phyloP scores from a whole-genome alignment of 495 filamentous ascomycete genomes.

The Alectoria sarmentosa region DNA sequence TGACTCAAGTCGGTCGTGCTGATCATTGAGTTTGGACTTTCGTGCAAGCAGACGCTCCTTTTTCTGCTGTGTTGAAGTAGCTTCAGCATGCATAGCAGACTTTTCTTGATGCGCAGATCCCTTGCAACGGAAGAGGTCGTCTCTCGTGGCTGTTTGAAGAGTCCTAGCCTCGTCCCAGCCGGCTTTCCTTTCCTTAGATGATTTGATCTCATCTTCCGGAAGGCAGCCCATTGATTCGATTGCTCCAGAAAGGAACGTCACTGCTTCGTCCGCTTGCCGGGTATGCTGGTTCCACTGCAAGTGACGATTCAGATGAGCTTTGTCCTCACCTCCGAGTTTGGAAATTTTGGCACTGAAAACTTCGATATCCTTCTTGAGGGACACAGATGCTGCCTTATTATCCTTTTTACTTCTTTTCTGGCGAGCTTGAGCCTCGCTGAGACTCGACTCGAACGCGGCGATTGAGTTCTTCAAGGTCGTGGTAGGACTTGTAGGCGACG shows the following conservation, averaged over 20 bases:
- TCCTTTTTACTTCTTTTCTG: slow-evolving; percentile 73
- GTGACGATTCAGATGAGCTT: slow-evolving; percentile 71
- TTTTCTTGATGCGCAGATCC: slow-evolving; percentile 56
- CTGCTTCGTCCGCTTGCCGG: slow-evolving; percentile 74
- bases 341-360: slow-evolving; percentile 58
- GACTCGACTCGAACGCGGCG: slow-evolving; percentile 65
- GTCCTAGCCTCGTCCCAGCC: slow-evolving; percentile 58
- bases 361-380: slow-evolving; percentile 73
- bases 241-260: slow-evolving; percentile 51
- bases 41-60: slow-evolving; percentile 71
- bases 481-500: slow-evolving; percentile 82
- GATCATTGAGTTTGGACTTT: slow-evolving; percentile 66
- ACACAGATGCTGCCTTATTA: slow-evolving; percentile 62
- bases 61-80: slow-evolving; percentile 60
- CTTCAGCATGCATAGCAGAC: slow-evolving; percentile 57
- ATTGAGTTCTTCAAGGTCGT: slow-evolving; percentile 88
- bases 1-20: slow-evolving; percentile 69
- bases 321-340: slow-evolving; percentile 73
- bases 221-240: slow-evolving; percentile 60
- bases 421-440: slow-evolving; percentile 67
- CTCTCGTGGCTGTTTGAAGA: slow-evolving; percentile 50
- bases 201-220: slow-evolving; percentile 57
- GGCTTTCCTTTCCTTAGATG: slow-evolving; percentile 53
- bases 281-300: slow-evolving; percentile 71
- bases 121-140: slow-evolving; percentile 55